Evolutionary conservation across 2,329 filamentous ascomycete species (phyloP), one percentile per base, ranked within the genome.

Genomic region (Mollisiaceae sp.): DNA sequence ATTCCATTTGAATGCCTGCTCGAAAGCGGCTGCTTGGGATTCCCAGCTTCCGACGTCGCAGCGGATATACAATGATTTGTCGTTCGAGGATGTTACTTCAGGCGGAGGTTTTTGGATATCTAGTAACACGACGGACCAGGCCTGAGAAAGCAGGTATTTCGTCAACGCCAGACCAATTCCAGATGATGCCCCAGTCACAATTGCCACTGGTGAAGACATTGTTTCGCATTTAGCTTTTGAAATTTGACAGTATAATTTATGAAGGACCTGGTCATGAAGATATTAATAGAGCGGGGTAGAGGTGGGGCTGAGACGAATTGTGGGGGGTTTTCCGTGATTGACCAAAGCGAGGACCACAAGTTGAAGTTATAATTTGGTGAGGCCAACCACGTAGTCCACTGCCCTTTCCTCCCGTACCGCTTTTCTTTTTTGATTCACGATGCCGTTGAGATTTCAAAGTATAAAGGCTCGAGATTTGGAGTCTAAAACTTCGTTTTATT

Each of bases 161-260:
- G 79, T 78, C 11, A 81, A 72, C 11, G 78, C 78, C 22, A 81
- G 77, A 55, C 80, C 80, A 52, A 82, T 81, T 64, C 81, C 81
- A 60, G 78, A 80, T 56, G 76, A 78, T 24, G 76, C 80, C 20
- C 80, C 81, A 24, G 81, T 82, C 20, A 82, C 74, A n/a, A 82
- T 76, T 8, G 79, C 80, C 39, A 81, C 77, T 11, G 78, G 77
- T 50, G 62, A 65, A 4, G 65, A 67, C 68, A 68, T 70, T 18
- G 6, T 32, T 41, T 9, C 12, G 38, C n/a, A 41, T 14, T 14
- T 41, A 14, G 15, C 8, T 41, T n/a, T 50, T 15, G 12, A 18
- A 14, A 52, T 41, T 41, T 41, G 38, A 18, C 38, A 41, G 15
- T 41, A 14, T 41, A 41, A 2, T 41, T 41, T 41, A 41, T 41